Evolutionary conservation across 352 stramenopile genomes (phyloP).

Genomic region (Globisporangium emineosum): DNA sequence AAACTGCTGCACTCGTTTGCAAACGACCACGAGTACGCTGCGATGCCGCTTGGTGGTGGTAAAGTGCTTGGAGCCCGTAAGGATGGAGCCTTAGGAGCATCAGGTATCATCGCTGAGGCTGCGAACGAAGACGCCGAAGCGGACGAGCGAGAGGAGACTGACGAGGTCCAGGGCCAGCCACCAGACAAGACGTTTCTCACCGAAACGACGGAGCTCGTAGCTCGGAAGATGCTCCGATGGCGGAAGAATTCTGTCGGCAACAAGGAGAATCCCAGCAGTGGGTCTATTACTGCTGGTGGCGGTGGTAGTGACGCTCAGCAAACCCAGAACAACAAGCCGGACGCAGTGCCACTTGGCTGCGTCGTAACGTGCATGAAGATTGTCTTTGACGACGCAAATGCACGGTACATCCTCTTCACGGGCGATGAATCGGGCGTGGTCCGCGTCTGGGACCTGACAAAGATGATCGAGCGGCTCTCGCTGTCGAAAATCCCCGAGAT

Average conservation of each 20-base stretch:
- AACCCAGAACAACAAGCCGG: constrained; percentile 2
- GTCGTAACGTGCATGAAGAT: constrained; percentile 55
- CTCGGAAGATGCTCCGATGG: constrained; percentile 34
- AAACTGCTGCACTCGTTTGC: constrained; percentile 54
- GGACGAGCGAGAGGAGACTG: constrained; percentile 11
- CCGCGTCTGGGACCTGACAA: constrained; percentile 45
- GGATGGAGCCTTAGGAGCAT: background rate
- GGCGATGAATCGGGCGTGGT: constrained; percentile 54
- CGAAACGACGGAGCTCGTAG: constrained; percentile 30
- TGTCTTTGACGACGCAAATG: constrained; percentile 39
- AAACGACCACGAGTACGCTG: constrained; percentile 31
- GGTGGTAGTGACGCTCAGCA: background rate
- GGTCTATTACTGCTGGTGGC: background rate
- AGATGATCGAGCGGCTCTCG: constrained; percentile 45
- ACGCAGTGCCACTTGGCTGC: constrained; percentile 14
- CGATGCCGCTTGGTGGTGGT: background rate
- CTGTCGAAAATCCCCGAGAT: constrained; percentile 59
- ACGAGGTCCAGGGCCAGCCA: background rate
- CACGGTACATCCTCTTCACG: constrained; percentile 51
- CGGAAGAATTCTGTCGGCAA: constrained; percentile 4
- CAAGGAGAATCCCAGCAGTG: background rate
- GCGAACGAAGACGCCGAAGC: constrained; percentile 7
- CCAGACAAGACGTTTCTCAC: constrained; percentile 25
- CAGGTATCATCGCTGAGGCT: background rate
- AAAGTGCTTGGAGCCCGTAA: background rate